Evolutionary conservation across 1,284 basidiomycete species (phyloP).

Genomic region (Vanrija pseudolonga): DNA sequence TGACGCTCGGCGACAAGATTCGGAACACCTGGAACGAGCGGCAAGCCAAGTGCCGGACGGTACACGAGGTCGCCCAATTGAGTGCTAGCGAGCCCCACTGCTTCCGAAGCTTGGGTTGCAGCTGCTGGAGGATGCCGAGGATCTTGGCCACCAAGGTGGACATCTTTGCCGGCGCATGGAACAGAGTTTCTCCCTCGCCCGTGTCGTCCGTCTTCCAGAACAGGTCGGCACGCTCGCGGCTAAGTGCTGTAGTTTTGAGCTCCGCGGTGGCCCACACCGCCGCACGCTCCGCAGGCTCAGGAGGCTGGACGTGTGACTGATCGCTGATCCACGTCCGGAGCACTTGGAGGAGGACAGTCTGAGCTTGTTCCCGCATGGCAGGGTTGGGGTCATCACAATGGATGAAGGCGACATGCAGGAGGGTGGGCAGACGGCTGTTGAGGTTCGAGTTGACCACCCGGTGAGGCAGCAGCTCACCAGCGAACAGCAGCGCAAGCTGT

Average conservation of each 20-base stretch:
- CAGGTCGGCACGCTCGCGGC: slow-evolving; percentile 49
- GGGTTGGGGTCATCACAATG: slow-evolving; percentile 74
- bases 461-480: slow-evolving; percentile 76
- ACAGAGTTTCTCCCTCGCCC: slow-evolving; percentile 34
- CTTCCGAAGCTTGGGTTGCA: slow-evolving; percentile 64
- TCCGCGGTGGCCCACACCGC: slow-evolving; percentile 38
- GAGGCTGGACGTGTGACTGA: slow-evolving; percentile 38
- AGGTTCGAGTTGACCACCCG: slow-evolving; percentile 65
- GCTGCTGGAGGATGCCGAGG: slow-evolving; percentile 64
- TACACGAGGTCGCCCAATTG: slow-evolving; percentile 80
- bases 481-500: slow-evolving; percentile 81
- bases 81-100: slow-evolving; percentile 79
- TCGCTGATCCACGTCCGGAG: slow-evolving; percentile 66
- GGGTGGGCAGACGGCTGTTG: slow-evolving; percentile 63
- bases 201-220: slow-evolving; percentile 74
- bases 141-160: slow-evolving; percentile 63
- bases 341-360: slow-evolving; percentile 71
- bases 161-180: slow-evolving; percentile 61
- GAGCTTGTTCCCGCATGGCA: slow-evolving; percentile 67
- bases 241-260: slow-evolving; percentile 58
- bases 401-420: slow-evolving; percentile 77
- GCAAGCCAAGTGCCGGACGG: slow-evolving; percentile 80
- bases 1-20: slow-evolving; percentile 69
- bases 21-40: slow-evolving; percentile 88
- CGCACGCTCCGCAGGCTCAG: slow-evolving; percentile 20